Evolutionary conservation across 192 early-diverging fungal species (phyloP).

Genomic region (Coemansia sp.): DNA sequence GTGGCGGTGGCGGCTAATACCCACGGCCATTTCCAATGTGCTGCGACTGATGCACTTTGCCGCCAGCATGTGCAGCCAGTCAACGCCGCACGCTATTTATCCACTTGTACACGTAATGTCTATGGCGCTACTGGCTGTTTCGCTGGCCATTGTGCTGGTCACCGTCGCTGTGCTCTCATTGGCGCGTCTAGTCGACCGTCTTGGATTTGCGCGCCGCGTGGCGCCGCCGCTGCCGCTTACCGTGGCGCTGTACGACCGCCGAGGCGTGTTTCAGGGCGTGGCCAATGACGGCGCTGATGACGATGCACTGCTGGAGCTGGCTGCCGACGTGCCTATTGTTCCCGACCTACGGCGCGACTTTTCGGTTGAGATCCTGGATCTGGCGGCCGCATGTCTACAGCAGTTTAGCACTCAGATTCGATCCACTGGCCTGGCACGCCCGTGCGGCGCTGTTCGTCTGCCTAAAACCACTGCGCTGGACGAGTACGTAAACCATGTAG

Average conservation of each 20-base stretch:
- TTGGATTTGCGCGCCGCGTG: conserved; percentile 9
- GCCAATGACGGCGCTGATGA: conserved; percentile 14
- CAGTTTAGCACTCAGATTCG: conserved; percentile 46
- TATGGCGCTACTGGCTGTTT: conserved; percentile 29
- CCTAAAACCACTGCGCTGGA: conserved; percentile 42
- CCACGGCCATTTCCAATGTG: conserved; percentile 27
- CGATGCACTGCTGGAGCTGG: conserved; percentile 25
- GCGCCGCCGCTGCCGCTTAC: conserved; percentile 3
- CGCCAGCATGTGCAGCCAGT: conserved; percentile 31
- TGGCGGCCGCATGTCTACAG: conserved; percentile 51
- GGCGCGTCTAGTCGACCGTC: conserved; percentile 26
- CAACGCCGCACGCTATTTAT: conserved; percentile 23
- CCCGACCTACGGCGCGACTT: conserved; percentile 48
- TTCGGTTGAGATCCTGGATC: conserved; percentile 46
- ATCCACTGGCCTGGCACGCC: conserved; percentile 24
- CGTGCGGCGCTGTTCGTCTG: conserved; percentile 37
- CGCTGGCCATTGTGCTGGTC: conserved; percentile 34
- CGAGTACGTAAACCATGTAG: conserved; percentile 26
- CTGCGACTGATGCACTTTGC: conserved; percentile 43
- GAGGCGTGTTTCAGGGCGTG: conserved; percentile 37
- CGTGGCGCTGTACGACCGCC: conserved; percentile 32
- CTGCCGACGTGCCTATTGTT: conserved; percentile 20
- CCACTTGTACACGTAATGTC: conserved; percentile 47
- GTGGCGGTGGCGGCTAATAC: conserved; percentile 52
- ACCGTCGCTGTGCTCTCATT: conserved; percentile 37